Conservation (phyloP, 306 rosid species). For the Oxytropis ochrocephala region DNA sequence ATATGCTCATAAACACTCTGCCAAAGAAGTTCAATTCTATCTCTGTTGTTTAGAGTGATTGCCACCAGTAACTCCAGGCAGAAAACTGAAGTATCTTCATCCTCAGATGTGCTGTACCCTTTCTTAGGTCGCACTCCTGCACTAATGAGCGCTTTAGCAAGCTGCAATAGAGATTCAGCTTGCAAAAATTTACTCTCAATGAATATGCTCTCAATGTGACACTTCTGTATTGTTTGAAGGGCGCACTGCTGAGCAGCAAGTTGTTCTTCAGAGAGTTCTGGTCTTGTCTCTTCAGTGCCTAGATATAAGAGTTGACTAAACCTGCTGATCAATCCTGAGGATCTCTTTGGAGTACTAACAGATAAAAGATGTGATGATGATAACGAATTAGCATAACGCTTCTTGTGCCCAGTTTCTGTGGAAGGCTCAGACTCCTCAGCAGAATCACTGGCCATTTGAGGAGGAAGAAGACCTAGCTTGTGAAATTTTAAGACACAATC, state of each 20-base stretch:
- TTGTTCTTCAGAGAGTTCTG: conserved; percentile 80
- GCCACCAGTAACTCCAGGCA: conserved; percentile 85
- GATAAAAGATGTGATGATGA: conserved; percentile 57
- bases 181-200: conserved; percentile 90
- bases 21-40: conserved; percentile 91
- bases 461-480: conserved; percentile 91
- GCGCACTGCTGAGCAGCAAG: conserved; percentile 83
- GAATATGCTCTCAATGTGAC: conserved; percentile 84
- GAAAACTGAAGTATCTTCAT: conserved; percentile 82
- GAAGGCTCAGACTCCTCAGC: conserved; percentile 76
- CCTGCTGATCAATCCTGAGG: conserved; percentile 77
- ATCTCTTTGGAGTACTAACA: conserved; percentile 68
- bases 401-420: conserved; percentile 55
- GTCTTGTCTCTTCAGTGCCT: conserved; percentile 44
- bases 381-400: conserved; percentile 52
- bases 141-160: conserved; percentile 69
- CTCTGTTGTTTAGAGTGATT: conserved; percentile 85
- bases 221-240: conserved; percentile 76
- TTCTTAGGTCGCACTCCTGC: conserved; percentile 75
- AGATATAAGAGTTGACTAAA: no score
- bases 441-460: conserved; percentile 77
- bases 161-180: conserved; percentile 83
- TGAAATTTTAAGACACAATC: conserved; percentile 82
- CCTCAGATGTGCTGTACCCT: conserved; percentile 65
- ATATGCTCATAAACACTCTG: conserved; percentile 89